Evolutionary conservation across 2,329 filamentous ascomycete species (phyloP).

Genomic region (Curvularia sp.): DNA sequence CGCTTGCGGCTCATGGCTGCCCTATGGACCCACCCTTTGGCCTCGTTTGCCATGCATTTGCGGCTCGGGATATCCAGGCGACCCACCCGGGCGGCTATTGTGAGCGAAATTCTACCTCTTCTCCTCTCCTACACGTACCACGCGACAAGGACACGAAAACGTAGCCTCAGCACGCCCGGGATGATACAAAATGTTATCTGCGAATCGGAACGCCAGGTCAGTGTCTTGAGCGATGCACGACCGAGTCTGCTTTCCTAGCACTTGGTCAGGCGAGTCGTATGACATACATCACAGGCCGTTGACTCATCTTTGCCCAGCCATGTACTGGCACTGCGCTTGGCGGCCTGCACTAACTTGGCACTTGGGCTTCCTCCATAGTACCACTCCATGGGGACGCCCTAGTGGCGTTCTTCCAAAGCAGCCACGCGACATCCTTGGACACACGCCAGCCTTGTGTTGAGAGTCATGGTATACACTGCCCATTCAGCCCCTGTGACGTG

Average conservation of each 20-base stretch:
- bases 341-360: slow-evolving; percentile 1
- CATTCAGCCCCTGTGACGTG: neutral
- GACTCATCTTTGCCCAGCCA: slow-evolving; percentile 1
- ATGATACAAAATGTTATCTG: neutral
- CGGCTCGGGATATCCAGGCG: slow-evolving; percentile 30
- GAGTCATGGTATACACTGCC: neutral
- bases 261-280: neutral
- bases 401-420: slow-evolving; percentile 4
- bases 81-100: slow-evolving; percentile 35
- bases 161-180: neutral
- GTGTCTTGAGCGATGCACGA: neutral
- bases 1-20: slow-evolving; percentile 37
- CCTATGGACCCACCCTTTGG: slow-evolving; percentile 36
- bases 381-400: slow-evolving; percentile 6
- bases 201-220: neutral
- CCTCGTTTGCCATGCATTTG: slow-evolving; percentile 25
- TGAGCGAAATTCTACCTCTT: slow-evolving; percentile 18
- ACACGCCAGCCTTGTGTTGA: slow-evolving; percentile 1
- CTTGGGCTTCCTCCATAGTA: neutral
- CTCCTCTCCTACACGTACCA: slow-evolving; percentile 10
- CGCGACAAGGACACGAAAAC: slow-evolving; percentile 5
- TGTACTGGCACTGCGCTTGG: neutral
- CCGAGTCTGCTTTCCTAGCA: neutral
- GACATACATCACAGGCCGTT: neutral
- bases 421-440: slow-evolving; percentile 1